These are phyloP conservation scores for Fusarium poae DNA, from an alignment of 2,329 filamentous ascomycete species.

Conservation along the genomic window DNA sequence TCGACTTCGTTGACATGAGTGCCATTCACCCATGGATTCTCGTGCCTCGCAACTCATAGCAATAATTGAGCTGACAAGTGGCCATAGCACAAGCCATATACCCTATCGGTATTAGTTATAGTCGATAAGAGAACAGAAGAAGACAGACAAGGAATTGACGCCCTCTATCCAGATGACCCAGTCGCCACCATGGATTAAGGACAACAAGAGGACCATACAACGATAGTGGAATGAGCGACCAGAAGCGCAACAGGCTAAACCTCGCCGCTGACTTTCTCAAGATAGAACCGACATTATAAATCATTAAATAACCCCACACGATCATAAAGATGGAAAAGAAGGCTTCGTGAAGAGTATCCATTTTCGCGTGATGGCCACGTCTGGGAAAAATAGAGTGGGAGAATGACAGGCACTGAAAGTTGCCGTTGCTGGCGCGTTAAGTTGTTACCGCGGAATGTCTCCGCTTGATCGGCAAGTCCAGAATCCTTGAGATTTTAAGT, in stretches of 20 bases:
- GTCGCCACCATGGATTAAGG: conserved; percentile 2
- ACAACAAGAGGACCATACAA: conserved; percentile 5
- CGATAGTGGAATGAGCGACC: conserved; percentile 6
- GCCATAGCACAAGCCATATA: conserved; percentile 27
- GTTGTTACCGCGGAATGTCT: conserved; percentile 5
- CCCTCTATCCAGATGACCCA: conserved; percentile 3
- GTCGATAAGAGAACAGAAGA: rapidly evolving
- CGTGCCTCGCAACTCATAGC: neutral
- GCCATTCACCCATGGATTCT: conserved; percentile 11
- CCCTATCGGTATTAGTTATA: neutral
- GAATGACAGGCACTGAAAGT: neutral
- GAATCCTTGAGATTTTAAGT: neutral
- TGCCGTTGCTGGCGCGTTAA: neutral
- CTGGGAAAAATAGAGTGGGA: neutral
- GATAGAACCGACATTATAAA: neutral
- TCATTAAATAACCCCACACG: neutral
- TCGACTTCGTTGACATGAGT: neutral
- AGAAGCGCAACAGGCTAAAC: conserved; percentile 21
- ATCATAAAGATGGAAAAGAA: conserved; percentile 32
- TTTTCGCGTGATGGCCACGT: neutral
- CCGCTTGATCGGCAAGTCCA: conserved; percentile 18
- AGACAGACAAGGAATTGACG: conserved; percentile 18
- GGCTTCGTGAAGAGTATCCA: conserved; percentile 22
- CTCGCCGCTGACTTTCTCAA: neutral
- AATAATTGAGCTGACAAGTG: conserved; percentile 9